Percentiles rank a stretch among this genome's conserved stretches.
Evolutionary conservation across 768 basidiomycete species (phyloP).

Genomic region (Naganishia vaughanmartiniae): DNA sequence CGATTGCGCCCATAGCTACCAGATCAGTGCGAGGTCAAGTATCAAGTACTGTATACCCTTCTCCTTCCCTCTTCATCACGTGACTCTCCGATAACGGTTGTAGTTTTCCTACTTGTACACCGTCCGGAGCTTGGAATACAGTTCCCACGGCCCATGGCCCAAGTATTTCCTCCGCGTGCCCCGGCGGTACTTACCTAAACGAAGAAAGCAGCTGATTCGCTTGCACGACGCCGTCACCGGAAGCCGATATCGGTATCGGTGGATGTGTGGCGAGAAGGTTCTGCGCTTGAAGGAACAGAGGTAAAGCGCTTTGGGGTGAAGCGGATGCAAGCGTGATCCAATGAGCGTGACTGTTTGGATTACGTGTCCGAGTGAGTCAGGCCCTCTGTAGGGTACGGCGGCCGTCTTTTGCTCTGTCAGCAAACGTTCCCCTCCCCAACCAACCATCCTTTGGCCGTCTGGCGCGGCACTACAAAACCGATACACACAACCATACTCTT

Average conservation of each 20-base stretch:
- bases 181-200: constrained; percentile 8
- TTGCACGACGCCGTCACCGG: neutral
- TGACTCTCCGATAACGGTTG: no score
- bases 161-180: neutral
- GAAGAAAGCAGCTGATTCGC: constrained; percentile 17
- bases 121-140: neutral
- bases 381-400: neutral
- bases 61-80: no score
- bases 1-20: no score
- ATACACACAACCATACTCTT: neutral
- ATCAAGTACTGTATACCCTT: no score
- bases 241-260: neutral
- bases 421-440: neutral
- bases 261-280: constrained; percentile 5
- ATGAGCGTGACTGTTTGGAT: neutral
- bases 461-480: neutral
- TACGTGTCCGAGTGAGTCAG: neutral
- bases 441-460: neutral
- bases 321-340: constrained; percentile 11
- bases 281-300: neutral
- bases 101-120: no score
- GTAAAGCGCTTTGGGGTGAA: constrained; percentile 1
- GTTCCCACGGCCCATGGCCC: neutral
- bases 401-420: neutral
- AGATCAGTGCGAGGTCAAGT: no score